These are phyloP conservation scores for Gossypium mustelinum DNA, from an alignment of 345 rosid genomes.

Conservation along the genomic window DNA sequence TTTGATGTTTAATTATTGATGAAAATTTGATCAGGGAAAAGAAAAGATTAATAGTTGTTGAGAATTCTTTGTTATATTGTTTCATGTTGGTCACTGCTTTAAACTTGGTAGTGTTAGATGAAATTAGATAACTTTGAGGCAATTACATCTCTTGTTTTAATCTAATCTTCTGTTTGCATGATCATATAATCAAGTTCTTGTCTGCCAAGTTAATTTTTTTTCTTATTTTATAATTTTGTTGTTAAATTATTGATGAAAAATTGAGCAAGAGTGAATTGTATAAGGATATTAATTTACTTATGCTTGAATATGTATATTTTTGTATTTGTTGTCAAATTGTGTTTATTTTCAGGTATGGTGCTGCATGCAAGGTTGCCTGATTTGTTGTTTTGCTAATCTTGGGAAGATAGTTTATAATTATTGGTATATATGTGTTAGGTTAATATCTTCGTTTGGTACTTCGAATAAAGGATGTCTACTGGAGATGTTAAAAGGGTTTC, in stretches of 20 bases:
- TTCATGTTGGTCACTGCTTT: neutral
- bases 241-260: neutral
- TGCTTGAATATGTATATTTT: neutral
- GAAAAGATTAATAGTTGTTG: neutral
- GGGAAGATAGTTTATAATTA: neutral
- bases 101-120: neutral
- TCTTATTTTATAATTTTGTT: neutral
- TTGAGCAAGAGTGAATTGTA: neutral
- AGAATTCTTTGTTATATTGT: neutral
- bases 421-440: neutral
- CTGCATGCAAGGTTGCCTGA: neutral
- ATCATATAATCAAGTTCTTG: neutral
- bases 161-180: neutral
- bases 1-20: no score
- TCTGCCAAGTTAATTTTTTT: neutral
- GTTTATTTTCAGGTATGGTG: conserved; percentile 1
- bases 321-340: neutral
- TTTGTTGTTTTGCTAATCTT: neutral
- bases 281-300: neutral
- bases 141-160: neutral
- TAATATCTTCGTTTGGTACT: conserved; percentile 11
- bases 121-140: neutral
- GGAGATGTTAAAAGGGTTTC: conserved; percentile 76
- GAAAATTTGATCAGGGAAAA: neutral
- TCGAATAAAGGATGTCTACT: conserved; percentile 47